These are phyloP conservation scores for Bruguiera hainesii DNA, from an alignment of 441 rosid genomes.

Conservation along the genomic window DNA sequence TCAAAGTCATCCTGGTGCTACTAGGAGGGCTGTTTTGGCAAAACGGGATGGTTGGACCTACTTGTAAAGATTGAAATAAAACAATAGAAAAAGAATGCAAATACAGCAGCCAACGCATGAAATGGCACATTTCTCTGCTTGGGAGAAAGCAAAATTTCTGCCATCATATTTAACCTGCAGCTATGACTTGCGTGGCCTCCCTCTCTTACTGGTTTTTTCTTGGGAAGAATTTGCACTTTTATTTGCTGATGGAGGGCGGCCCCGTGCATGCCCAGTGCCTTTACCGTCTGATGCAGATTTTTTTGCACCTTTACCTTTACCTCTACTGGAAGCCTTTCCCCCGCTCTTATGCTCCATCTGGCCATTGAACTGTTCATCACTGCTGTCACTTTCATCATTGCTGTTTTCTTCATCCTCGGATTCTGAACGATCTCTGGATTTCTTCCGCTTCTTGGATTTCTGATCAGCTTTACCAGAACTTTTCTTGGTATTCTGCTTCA, in stretches of 20 bases:
- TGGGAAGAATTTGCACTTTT: conserved; percentile 36
- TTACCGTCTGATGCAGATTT: conserved; percentile 21
- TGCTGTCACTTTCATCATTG: conserved; percentile 45
- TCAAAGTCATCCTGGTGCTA: not conserved
- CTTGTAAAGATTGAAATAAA: not conserved
- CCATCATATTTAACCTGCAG: conserved; percentile 1
- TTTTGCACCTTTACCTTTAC: conserved; percentile 37
- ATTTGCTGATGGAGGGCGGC: conserved; percentile 35
- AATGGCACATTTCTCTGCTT: conserved; percentile 31
- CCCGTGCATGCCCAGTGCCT: conserved; percentile 35
- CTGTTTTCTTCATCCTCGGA: conserved; percentile 53
- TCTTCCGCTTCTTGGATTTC: conserved; percentile 59
- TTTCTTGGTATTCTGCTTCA: conserved; percentile 43
- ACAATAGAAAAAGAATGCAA: conserved; percentile 11
- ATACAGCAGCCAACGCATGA: conserved; percentile 15
- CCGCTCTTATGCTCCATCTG: conserved; percentile 27
- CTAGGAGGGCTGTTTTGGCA: conserved; percentile 9
- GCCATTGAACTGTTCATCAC: conserved; percentile 48
- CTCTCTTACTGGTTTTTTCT: conserved; percentile 58
- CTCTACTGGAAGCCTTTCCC: conserved; percentile 38
- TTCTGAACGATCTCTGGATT: conserved; percentile 56
- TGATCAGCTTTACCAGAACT: conserved; percentile 36
- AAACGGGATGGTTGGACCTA: not conserved
- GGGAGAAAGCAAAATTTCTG: conserved; percentile 43
- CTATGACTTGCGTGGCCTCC: conserved; percentile 71